Percentiles rank a stretch among this genome's conserved stretches.
Evolutionary conservation across 73 alveolate species (phyloP).

Genomic region (Blepharisma stoltei): DNA sequence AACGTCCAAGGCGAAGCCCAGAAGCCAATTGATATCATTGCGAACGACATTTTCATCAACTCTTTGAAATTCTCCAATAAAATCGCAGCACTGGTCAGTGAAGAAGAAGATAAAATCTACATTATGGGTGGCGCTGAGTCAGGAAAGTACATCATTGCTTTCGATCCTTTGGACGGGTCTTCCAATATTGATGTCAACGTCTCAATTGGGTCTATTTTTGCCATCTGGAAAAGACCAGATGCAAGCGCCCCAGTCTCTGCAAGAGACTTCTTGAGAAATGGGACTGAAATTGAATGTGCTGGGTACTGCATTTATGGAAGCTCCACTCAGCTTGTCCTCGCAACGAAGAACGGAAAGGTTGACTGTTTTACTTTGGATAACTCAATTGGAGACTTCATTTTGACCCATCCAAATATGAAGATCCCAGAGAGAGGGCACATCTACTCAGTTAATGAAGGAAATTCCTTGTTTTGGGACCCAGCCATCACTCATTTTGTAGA

Average conservation of each 20-base stretch:
- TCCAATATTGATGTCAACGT: conserved; percentile 41
- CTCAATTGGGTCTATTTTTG: conserved; percentile 35
- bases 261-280: conserved; percentile 44
- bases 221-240: conserved; percentile 28
- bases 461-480: conserved; percentile 50
- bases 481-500: conserved; percentile 47
- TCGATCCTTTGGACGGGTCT: conserved; percentile 37
- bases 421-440: conserved; percentile 45
- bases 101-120: conserved; percentile 36
- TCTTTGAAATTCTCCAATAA: conserved; percentile 34
- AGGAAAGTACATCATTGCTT: conserved; percentile 30
- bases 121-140: conserved; percentile 25
- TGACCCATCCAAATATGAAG: conserved; percentile 60
- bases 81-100: conserved; percentile 42
- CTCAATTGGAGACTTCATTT: conserved; percentile 60
- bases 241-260: conserved; percentile 5
- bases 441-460: conserved; percentile 66
- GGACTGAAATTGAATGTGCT: conserved; percentile 43
- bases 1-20: conserved; percentile 51
- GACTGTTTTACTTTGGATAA: conserved; percentile 55
- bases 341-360: conserved; percentile 48
- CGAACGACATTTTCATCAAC: conserved; percentile 39
- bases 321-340: conserved; percentile 52
- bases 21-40: conserved; percentile 40
- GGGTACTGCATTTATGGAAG: conserved; percentile 54